Percentiles rank a stretch among this genome's conserved stretches.
phyloP scores from a whole-genome alignment of 192 early-diverging fungal genomes.

The Coemansia erecta region DNA sequence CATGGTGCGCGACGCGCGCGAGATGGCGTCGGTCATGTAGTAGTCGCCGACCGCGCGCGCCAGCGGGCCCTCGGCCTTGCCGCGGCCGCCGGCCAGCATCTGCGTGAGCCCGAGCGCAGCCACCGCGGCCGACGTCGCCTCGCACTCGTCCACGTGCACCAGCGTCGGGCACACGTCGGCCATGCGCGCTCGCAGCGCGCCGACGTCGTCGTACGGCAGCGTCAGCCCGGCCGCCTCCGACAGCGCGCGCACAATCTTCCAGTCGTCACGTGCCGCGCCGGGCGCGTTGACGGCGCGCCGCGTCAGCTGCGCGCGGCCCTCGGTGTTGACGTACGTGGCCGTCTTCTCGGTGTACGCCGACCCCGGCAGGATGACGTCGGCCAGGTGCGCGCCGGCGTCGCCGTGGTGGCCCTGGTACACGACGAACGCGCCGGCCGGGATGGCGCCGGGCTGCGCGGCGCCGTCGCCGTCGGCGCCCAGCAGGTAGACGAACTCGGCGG shows the following conservation, averaged over 20 bases:
- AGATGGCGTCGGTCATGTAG: slow-evolving; percentile 94
- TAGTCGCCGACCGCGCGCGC: slow-evolving; percentile 77
- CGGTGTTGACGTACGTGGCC: slow-evolving; percentile 95
- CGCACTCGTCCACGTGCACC: slow-evolving; percentile 67
- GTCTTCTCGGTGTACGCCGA: slow-evolving; percentile 96
- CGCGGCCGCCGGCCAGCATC: slow-evolving; percentile 27
- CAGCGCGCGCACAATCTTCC: slow-evolving; percentile 97
- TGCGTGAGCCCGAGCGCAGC: slow-evolving; percentile 65
- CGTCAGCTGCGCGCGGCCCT: slow-evolving; percentile 91
- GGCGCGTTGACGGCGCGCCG: slow-evolving; percentile 90
- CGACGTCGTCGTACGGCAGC: slow-evolving; percentile 88
- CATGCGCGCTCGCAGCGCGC: slow-evolving; percentile 80
- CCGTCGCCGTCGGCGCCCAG: slow-evolving; percentile 96
- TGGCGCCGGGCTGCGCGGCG: slow-evolving; percentile 68
- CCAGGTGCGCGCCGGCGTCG: slow-evolving; percentile 89
- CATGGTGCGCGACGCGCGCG: slow-evolving; percentile 92
- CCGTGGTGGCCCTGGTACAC: slow-evolving; percentile 99
- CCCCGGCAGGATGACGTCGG: slow-evolving; percentile 94
- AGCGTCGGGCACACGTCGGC: slow-evolving; percentile 83
- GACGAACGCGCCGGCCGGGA: slow-evolving; percentile 90
- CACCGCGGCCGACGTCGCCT: slow-evolving; percentile 53
- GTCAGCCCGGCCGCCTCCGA: slow-evolving; percentile 85
- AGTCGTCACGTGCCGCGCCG: slow-evolving; percentile 92
- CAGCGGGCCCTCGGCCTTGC: slow-evolving; percentile 44
- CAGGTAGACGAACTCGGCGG: slow-evolving; percentile 81